Conservation (phyloP, 179 eudicot genomes). For the Pouteria campechiana region DNA sequence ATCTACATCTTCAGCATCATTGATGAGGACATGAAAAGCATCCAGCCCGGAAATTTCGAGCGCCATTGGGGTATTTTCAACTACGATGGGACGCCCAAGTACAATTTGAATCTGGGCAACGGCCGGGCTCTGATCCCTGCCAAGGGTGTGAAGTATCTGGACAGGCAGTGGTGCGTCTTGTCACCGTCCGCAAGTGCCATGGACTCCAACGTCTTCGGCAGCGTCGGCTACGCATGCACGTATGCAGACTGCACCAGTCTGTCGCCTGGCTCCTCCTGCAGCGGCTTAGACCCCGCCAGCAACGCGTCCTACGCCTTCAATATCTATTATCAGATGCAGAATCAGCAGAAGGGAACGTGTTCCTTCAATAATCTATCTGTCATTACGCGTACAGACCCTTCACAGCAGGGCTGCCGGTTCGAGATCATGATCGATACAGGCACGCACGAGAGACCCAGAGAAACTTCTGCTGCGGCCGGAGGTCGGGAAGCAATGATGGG, state of each 20-base stretch:
- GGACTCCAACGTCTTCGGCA: constrained; percentile 33
- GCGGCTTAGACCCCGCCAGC: constrained; percentile 36
- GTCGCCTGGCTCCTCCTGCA: constrained; percentile 73
- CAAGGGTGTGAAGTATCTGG: constrained; percentile 59
- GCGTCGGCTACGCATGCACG: constrained; percentile 56
- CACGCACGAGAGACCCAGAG: constrained; percentile 10
- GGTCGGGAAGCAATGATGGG: too few relatives aligned
- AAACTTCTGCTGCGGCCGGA: too few relatives aligned
- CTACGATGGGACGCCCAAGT: constrained; percentile 65
- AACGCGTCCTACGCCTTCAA: constrained; percentile 83
- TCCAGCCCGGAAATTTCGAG: constrained; percentile 84
- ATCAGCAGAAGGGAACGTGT: constrained; percentile 60
- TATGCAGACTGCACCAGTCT: constrained; percentile 88
- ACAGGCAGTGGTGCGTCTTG: constrained; percentile 77
- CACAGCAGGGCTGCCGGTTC: constrained; percentile 38
- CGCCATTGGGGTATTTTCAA: constrained; percentile 89
- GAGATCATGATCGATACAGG: constrained; percentile 61
- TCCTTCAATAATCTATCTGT: constrained; percentile 37
- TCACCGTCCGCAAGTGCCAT: constrained; percentile 44
- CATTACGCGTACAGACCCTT: constrained; percentile 55
- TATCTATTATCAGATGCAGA: constrained; percentile 66
- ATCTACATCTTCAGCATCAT: constrained; percentile 56
- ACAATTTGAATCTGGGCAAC: constrained; percentile 33
- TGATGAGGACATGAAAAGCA: constrained; percentile 82
- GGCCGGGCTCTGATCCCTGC: constrained; percentile 39